Base-by-base conservation (phyloP, 2,329 filamentous ascomycete genomes). In the Exophiala spinifera region DNA sequence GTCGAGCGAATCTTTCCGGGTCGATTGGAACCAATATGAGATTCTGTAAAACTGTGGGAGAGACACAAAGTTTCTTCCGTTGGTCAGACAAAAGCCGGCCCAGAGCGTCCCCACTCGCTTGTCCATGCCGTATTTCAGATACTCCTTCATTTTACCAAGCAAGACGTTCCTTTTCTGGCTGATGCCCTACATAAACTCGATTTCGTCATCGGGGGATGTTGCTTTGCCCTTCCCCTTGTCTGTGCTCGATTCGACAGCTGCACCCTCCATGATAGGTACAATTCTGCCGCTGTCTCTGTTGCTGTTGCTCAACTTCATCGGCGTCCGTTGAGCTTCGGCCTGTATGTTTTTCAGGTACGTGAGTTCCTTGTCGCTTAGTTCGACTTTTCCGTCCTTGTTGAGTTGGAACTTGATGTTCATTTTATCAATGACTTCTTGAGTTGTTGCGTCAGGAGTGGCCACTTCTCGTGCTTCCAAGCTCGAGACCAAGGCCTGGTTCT, bases 401-500 rank as follows among this genome's bases (percentile, higher is more conserved):
- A 76, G 66, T 46, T 73, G 67, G 11, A 73, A 72, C 57, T 76
- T 71, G 48, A 74, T 70, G 1, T 74, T 73, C 48, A 69, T 69
- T 47, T 67, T 68, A 48, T 76, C 72, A 37, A 75, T 33, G 28
- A 73, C 59, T 2, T 72, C 72, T 13, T 65, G 63, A 10, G 74
- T 69, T 50, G 72, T 68, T 43, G 69, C 71, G n/a, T 51, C 44
- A 53, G 55, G 46, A 15, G 55, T 49, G 42, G 71, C 72, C 11
- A 73, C 72, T 56, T 74, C 71, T 14, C 71, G 69, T 4, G 72
- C 74, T 57, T 76, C 74, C 28, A 79, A 69, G 50, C 74, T 72
- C 53, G 76, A 73, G 3, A 79, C 74, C 61, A 83, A 74, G 54
- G 76, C 77, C 58, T 81, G 79, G 60, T 83, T 75, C 51, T 76